Evolutionary conservation across 2,329 filamentous ascomycete genomes (phyloP), one percentile per base, ranked within the genome.

Genomic region (Setomelanomma holmii): DNA sequence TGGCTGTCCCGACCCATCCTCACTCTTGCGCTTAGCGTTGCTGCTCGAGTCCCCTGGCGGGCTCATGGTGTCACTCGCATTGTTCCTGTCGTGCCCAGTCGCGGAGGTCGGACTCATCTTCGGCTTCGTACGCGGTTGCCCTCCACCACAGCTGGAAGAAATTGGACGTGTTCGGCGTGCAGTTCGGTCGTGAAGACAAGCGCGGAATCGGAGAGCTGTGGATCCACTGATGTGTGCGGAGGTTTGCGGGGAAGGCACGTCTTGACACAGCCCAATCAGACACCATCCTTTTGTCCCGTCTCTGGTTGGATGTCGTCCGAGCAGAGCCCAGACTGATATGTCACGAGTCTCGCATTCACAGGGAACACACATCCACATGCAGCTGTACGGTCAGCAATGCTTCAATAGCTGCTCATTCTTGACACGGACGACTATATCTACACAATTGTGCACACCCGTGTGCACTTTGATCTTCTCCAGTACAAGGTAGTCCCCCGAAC

Each of bases 1-100:
- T 60, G 79, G 80, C 49, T 81, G 81, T 14, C 77, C 62, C 35
- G 61, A 60, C 40, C 70, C 71, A 46, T 80, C 77, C 20, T 78
- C 77, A 63, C 66, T 72, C 66, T 78, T 80, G 34, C 79, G 74
- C 71, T 80, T 80, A 46, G 57, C 40, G 38, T 55, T 54, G 49
- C 53, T 56, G 46, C 49, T 45, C 33, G 56, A 42, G 12, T 72
- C 68, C 48, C 65, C 63, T 16, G 57, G 56, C 4, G 71, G 71
- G 55, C 71, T 75, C 57, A 68, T 68, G n/a, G 67, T 69, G 45
- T 69, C 68, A 51, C 64, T 68, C 50, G 67, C 67, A 51, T 71
- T 65, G 24, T 55, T 55, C 33, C 50, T 48, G 22, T 62, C 59
- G 30, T 33, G 45, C 21, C 20, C 42, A 30, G 46, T 50, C 39